Conservation (phyloP, 1,284 basidiomycete species). For the Tilletia indica region DNA sequence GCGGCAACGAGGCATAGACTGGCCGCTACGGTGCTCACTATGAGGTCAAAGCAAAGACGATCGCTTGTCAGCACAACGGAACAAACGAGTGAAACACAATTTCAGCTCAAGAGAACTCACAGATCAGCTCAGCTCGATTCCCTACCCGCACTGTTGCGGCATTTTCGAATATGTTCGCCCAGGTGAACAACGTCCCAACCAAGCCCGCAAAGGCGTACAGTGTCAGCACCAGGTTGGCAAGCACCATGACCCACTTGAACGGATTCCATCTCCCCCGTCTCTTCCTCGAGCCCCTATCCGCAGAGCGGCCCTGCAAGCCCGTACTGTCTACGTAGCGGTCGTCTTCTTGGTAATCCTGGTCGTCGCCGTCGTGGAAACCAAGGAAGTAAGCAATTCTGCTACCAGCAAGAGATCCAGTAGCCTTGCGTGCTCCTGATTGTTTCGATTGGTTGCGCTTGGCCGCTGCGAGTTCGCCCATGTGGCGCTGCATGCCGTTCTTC, state of each 20-base stretch:
- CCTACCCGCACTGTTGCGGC: slow-evolving; percentile 67
- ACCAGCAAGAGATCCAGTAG: background rate
- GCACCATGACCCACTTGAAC: slow-evolving; percentile 19
- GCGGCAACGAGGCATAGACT: slow-evolving; percentile 66
- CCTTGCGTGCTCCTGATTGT: background rate
- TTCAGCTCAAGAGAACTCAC: slow-evolving; percentile 47
- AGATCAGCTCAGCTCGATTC: slow-evolving; percentile 65
- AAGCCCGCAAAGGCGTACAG: slow-evolving; percentile 64
- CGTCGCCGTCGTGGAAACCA: slow-evolving; percentile 16
- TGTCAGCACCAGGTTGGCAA: slow-evolving; percentile 31
- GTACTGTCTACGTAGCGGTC: background rate
- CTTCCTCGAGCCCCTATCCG: background rate
- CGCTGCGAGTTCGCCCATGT: background rate
- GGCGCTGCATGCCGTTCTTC: background rate
- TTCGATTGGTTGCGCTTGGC: too few species aligned
- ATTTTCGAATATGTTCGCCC: slow-evolving; percentile 67
- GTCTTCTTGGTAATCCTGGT: background rate
- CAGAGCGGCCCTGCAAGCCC: background rate
- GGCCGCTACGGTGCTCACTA: slow-evolving; percentile 66
- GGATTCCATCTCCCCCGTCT: slow-evolving; percentile 15
- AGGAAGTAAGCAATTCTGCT: background rate
- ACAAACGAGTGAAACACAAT: background rate
- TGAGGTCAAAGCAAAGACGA: background rate
- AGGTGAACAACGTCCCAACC: slow-evolving; percentile 65
- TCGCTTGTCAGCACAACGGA: background rate